phyloP scores from a whole-genome alignment of 2,329 filamentous ascomycete species.

The Aspergillus neotritici region DNA sequence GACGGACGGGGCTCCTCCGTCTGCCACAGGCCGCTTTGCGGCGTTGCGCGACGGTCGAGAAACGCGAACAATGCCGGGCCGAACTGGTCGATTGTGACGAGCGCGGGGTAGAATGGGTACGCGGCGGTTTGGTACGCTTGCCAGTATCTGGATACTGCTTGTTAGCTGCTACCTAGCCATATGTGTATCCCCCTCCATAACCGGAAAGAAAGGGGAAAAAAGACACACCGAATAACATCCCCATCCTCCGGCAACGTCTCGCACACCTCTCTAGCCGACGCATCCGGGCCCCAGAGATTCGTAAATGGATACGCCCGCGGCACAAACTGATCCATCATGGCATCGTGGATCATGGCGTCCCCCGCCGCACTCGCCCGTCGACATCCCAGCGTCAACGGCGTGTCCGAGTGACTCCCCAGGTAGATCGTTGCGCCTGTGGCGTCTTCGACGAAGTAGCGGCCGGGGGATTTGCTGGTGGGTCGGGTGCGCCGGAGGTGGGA shows the following conservation, averaged over 20 bases:
- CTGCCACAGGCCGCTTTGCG: background rate
- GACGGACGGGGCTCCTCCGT: slow-evolving; percentile 9
- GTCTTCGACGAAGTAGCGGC: slow-evolving; percentile 17
- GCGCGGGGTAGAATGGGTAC: slow-evolving; percentile 18
- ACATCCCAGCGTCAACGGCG: slow-evolving; percentile 14
- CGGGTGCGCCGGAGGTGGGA: background rate
- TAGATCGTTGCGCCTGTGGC: slow-evolving; percentile 21
- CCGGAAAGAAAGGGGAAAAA: background rate
- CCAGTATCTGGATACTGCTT: slow-evolving; percentile 16
- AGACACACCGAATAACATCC: slow-evolving; percentile 18
- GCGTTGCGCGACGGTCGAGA: slow-evolving; percentile 9
- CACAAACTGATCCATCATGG: slow-evolving; percentile 15
- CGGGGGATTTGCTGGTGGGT: slow-evolving; percentile 10
- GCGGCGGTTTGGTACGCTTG: slow-evolving; percentile 15
- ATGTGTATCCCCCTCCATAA: background rate
- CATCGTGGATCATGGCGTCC: slow-evolving; percentile 8
- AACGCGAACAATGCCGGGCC: slow-evolving; percentile 13
- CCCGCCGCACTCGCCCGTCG: slow-evolving; percentile 4
- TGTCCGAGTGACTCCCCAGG: slow-evolving; percentile 18
- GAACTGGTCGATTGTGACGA: slow-evolving; percentile 13
- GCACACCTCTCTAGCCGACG: slow-evolving; percentile 12
- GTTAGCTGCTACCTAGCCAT: too few relatives aligned
- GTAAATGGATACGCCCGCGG: slow-evolving; percentile 20
- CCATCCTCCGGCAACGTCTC: slow-evolving; percentile 19
- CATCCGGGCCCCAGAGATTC: slow-evolving; percentile 19